Base-by-base conservation (phyloP, 1,284 basidiomycete genomes). In the Farysia itapuensis region DNA sequence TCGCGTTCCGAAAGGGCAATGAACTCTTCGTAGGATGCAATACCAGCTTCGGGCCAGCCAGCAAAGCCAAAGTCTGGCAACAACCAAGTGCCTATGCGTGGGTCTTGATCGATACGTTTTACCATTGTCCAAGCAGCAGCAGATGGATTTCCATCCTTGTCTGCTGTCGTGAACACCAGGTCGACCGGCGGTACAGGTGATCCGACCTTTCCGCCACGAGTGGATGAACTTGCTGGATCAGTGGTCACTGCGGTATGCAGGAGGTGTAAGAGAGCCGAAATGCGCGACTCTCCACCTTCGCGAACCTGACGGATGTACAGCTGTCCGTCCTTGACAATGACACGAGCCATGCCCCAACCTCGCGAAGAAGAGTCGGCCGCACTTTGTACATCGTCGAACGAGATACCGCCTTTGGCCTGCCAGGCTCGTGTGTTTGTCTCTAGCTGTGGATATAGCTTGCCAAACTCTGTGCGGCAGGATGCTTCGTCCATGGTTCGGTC, bases 1-100 rank as follows among this genome's bases (percentile, higher is more conserved):
- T 56, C 57, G 18, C 54, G 32, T 2, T 23, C 16, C 8, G 52
- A 43, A 13, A 58, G 48, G 14, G 32, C 33, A 4, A 47, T n/a
- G 11, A 66, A 69, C 31, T 68, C 67, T 21, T 51, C 49, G 16
- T 52, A 68, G 15, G 46, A 52, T 0, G 67, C 56, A 16, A 56
- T 57, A 13, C 57, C 61, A 2, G 67, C 39, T 26, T 70, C 67
- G 16, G 64, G 65, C 67, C 67, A 70, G 5, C 47, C 66, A 1
- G 45, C 53, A 33, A 70, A 70, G 14, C 64, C 64, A 35, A 70
- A 70, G 30, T 70, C 67, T 1, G 67, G 67, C 5, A 57, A 13
- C 22, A 64, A 24, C 61, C 61, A 64, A 11, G 43, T 59, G 0
- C 61, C 56, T 16, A 40, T 53, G 15, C 26, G 12, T 7, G 31